Evolutionary conservation across 139 green algal species (phyloP).

Genomic region (Chlamydomonas asymmetrica): DNA sequence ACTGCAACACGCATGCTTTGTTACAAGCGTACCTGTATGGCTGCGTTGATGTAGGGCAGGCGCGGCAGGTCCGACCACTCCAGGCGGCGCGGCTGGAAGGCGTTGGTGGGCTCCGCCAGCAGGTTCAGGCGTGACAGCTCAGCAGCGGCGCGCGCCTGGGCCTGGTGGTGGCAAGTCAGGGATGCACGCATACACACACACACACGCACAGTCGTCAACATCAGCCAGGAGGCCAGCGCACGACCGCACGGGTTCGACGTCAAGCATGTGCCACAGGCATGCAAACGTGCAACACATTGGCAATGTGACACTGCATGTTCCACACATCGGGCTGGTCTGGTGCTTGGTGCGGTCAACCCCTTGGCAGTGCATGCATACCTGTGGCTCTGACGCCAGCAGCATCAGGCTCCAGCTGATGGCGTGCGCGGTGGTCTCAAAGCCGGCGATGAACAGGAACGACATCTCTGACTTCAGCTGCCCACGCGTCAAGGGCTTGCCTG

Average conservation of each 20-base stretch:
- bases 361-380: not conserved
- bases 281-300: not conserved
- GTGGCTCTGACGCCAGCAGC: slow-evolving; percentile 24
- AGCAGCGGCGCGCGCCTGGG: not conserved
- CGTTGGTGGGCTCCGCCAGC: not conserved
- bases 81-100: not conserved
- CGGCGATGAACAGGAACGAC: slow-evolving; percentile 21
- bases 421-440: slow-evolving; percentile 51
- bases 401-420: slow-evolving; percentile 44
- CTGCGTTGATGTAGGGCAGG: slow-evolving; percentile 7
- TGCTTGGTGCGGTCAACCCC: too few relatives aligned
- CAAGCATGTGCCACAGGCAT: not conserved
- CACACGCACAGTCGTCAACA: not conserved
- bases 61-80: slow-evolving; percentile 25
- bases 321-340: too few relatives aligned
- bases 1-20: too few relatives aligned
- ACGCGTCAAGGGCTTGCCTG: slow-evolving; percentile 20
- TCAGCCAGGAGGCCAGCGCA: not conserved
- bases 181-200: not conserved
- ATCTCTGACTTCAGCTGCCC: slow-evolving; percentile 28
- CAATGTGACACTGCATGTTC: not conserved
- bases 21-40: too few relatives aligned
- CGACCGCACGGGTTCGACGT: too few relatives aligned
- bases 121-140: slow-evolving; percentile 27
- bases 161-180: too few relatives aligned